phyloP scores from a whole-genome alignment of 108 stramenopile species.

The Cyclotella baltica region DNA sequence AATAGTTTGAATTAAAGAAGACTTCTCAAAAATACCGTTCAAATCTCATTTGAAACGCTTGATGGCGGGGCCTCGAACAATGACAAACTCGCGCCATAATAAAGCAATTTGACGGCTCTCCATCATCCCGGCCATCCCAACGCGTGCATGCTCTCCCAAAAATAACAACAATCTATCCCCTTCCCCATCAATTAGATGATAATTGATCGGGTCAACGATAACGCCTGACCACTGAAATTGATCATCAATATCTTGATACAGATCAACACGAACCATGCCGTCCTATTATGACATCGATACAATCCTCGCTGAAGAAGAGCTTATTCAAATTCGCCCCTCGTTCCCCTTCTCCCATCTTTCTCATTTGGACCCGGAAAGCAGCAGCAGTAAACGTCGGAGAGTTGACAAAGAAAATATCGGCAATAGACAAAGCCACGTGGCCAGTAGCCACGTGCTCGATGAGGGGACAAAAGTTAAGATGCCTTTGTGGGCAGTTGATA shows the following conservation, averaged over 20 bases:
- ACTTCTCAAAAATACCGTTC: neutral
- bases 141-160: no score
- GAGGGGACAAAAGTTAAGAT: slow-evolving; percentile 72
- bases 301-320: slow-evolving; percentile 95
- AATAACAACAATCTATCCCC: no score
- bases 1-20: neutral
- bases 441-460: neutral
- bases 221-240: no score
- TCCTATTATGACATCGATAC: slow-evolving; percentile 92
- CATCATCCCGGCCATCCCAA: neutral
- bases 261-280: slow-evolving; percentile 27
- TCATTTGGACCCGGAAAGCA: slow-evolving; percentile 82
- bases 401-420: slow-evolving; percentile 14
- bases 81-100: neutral
- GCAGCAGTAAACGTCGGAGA: slow-evolving; percentile 30
- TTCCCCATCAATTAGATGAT: no score
- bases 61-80: neutral
- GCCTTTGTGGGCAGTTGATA: slow-evolving; percentile 83
- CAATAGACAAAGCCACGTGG: slow-evolving; percentile 2
- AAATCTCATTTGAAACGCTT: neutral
- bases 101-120: neutral
- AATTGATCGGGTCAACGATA: no score
- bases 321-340: slow-evolving; percentile 83
- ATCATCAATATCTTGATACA: neutral
- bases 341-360: slow-evolving; percentile 85